A percentile compares a stretch with the other conserved stretches of the same genome.
phyloP scores from a whole-genome alignment of 306 rosid species.

The Myrica gale region DNA sequence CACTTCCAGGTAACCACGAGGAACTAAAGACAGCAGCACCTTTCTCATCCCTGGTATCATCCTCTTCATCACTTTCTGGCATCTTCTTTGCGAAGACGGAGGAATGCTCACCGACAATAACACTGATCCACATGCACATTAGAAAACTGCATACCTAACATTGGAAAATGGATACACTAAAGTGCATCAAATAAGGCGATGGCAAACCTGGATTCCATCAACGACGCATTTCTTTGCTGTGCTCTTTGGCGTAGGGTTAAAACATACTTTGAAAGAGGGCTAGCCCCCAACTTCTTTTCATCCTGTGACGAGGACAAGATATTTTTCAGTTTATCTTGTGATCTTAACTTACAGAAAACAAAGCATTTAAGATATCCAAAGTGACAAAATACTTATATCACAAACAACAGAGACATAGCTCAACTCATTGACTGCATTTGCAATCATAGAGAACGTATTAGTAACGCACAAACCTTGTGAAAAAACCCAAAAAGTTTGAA shows the following conservation, averaged over 20 bases:
- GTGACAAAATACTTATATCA: not conserved
- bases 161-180: constrained; percentile 18
- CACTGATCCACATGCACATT: constrained; percentile 51
- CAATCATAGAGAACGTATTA: not conserved
- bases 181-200: constrained; percentile 6
- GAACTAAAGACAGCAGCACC: constrained; percentile 68
- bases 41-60: constrained; percentile 41
- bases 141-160: constrained; percentile 34
- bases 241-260: constrained; percentile 61
- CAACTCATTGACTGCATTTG: constrained; percentile 3
- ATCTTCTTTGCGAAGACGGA: constrained; percentile 54
- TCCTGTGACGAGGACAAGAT: constrained; percentile 43
- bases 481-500: not conserved
- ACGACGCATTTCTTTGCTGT: constrained; percentile 47
- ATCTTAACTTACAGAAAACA: not conserved
- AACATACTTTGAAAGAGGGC: constrained; percentile 63
- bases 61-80: constrained; percentile 62
- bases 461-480: not conserved
- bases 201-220: constrained; percentile 74
- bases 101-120: constrained; percentile 70
- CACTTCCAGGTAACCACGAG: constrained; percentile 87
- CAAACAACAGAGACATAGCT: not conserved
- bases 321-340: constrained; percentile 1
- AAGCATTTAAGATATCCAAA: not conserved
- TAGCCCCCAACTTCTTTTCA: constrained; percentile 54